A percentile compares a stretch with the other conserved stretches of the same genome.
Conservation (phyloP, 2,329 filamentous ascomycete species). For the Pyricularia pennisetigena region DNA sequence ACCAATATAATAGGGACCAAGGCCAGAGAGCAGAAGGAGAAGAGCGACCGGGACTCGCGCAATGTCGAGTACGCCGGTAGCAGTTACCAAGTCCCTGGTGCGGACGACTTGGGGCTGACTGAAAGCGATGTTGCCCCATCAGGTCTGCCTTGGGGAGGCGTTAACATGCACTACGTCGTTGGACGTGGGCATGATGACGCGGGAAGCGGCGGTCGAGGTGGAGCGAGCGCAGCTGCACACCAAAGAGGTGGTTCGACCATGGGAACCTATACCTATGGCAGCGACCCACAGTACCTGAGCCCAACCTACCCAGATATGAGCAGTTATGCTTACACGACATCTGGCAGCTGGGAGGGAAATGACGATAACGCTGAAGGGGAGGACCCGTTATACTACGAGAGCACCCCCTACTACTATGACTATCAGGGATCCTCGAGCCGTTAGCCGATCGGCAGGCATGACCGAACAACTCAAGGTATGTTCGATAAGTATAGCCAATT, state of each 20-base stretch:
- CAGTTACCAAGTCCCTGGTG: constrained; percentile 45
- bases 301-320: not conserved
- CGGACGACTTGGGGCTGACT: constrained; percentile 45
- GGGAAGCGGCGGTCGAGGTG: constrained; percentile 24
- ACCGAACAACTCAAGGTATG: not conserved
- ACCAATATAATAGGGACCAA: constrained; percentile 49
- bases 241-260: constrained; percentile 21
- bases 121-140: constrained; percentile 41
- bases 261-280: constrained; percentile 6
- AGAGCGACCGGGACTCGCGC: constrained; percentile 49
- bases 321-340: not conserved
- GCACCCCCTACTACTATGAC: constrained; percentile 9
- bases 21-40: constrained; percentile 56
- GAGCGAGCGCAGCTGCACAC: constrained; percentile 19
- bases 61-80: constrained; percentile 55
- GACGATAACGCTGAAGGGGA: constrained; percentile 7
- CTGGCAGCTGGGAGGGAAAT: not conserved
- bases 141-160: constrained; percentile 62
- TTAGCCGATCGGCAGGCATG: not conserved
- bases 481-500: not conserved
- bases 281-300: not conserved
- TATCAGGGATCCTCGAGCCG: constrained; percentile 7
- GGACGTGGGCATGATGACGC: constrained; percentile 39
- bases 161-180: constrained; percentile 49
- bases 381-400: constrained; percentile 7